Evolutionary conservation across 177 flowering plant species (phyloP), one percentile per base, ranked within the genome.

Genomic region (Vitis hybrid): DNA sequence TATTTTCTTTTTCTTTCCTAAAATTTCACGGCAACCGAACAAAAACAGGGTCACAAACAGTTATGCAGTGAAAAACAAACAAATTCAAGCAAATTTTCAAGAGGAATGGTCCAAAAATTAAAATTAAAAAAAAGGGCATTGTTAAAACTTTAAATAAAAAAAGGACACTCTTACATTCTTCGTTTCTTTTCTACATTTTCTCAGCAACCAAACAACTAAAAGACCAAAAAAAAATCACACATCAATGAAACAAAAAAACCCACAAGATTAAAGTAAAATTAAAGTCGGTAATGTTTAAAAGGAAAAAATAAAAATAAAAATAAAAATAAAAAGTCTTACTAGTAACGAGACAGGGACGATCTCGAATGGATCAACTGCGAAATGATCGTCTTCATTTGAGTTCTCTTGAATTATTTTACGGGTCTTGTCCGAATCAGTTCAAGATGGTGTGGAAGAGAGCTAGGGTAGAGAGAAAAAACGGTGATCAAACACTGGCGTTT

Each of bases 301-400:
- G 2, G 8, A 39, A 19, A 55, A 15, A 26, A 11, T 51, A 52
- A 49, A 31, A 2, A 26, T 18, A 18, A 18, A 31, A 2, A 26
- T 18, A 29, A 53, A 31, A 2, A 26, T 18, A 29, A 53, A 39
- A 69, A 26, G 39, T 51, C 79, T 75, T 79, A 89, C 94, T 53
- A 62, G 71, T 74, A 68, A 70, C 68, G 64, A 52, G 87, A 66
- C 39, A 88, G 65, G 3, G 85, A 79, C 13, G 82, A 60, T 68
- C 81, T 79, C 3, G 84, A 82, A 63, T 75, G 75, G 77, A 88
- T 77, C 85, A 84, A 77, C 15, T 87, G 89, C 55, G 87, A 85
- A 70, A 80, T 73, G 51, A 81, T 7, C 3, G 77, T 65, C 70
- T 74, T 79, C 82, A 65, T 77, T n/a, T 62, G 49, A 19, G 11